Evolutionary conservation across 129 eudicot genomes (phyloP).

Genomic region (Scalesia atractyloides): DNA sequence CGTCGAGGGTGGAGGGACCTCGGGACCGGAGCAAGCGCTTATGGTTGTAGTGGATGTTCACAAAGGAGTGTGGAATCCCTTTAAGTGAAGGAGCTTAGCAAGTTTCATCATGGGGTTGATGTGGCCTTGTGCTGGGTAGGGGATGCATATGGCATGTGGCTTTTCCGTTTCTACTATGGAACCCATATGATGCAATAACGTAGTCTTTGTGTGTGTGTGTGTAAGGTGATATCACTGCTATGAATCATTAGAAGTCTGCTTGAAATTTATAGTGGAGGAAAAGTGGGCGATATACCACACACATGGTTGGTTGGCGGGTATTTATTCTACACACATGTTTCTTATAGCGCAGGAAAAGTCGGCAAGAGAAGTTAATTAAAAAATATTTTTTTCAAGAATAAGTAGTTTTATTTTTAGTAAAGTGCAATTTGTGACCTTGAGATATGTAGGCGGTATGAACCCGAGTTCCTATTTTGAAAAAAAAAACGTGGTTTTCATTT

Average conservation of each 20-base stretch:
- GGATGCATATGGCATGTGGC: constrained; percentile 59
- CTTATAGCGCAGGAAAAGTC: too few species aligned
- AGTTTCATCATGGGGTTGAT: constrained; percentile 59
- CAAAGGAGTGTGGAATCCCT: constrained; percentile 25
- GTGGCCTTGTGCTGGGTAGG: constrained; percentile 68
- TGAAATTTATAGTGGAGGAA: background rate
- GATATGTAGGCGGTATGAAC: too few species aligned
- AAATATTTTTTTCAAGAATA: too few species aligned
- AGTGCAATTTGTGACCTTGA: too few species aligned
- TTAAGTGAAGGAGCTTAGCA: constrained; percentile 50
- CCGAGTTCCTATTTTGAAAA: too few species aligned
- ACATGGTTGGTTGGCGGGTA: too few species aligned
- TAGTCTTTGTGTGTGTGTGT: background rate
- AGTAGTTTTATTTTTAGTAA: too few species aligned
- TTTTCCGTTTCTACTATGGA: constrained; percentile 10
- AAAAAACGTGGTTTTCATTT: too few species aligned
- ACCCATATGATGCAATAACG: constrained; percentile 26
- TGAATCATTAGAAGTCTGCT: background rate
- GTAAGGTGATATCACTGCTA: background rate
- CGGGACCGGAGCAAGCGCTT: constrained; percentile 14
- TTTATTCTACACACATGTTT: too few species aligned
- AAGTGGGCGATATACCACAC: too few species aligned
- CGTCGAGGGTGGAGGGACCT: constrained; percentile 17
- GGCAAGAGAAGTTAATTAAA: too few species aligned
- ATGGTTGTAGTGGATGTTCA: constrained; percentile 21